Percentiles rank a stretch among this genome's conserved stretches.
These are phyloP conservation scores for Monotropa hypopitys DNA, from an alignment of 179 eudicot species.

Conservation along the genomic window DNA sequence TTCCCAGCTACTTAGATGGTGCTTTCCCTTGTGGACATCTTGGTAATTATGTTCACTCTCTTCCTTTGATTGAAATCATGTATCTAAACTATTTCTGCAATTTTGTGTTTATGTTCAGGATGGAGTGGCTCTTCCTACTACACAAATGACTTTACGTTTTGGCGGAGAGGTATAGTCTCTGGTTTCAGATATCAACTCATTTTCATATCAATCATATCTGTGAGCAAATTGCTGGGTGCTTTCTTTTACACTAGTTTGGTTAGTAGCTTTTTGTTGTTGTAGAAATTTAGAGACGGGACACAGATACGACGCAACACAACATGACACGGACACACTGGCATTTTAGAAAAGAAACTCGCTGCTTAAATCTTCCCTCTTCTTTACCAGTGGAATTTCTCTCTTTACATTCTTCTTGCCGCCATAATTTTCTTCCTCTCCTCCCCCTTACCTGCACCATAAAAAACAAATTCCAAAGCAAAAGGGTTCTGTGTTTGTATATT, in stretches of 20 bases:
- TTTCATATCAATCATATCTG: background rate
- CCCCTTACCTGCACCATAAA: background rate
- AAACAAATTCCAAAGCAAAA: background rate
- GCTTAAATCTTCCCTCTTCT: background rate
- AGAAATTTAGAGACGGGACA: background rate
- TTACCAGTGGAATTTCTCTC: background rate
- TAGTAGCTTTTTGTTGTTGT: background rate
- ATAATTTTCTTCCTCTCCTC: background rate
- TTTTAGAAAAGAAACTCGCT: background rate
- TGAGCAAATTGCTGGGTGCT: background rate
- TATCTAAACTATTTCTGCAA: background rate
- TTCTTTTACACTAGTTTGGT: background rate
- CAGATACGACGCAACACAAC: background rate
- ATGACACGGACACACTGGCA: background rate
- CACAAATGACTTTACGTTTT: slow-evolving; percentile 61
- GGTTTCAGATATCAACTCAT: slow-evolving; percentile 3
- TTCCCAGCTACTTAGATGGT: background rate
- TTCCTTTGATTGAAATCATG: background rate
- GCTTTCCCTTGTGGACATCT: background rate
- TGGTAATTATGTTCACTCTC: background rate
- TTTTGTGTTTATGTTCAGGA: slow-evolving; percentile 40
- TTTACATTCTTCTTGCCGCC: background rate
- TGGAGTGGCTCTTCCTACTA: slow-evolving; percentile 78
- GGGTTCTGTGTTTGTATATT: background rate
- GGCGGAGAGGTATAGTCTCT: slow-evolving; percentile 78